Percentiles rank a stretch among this genome's conserved stretches.
phyloP scores from a whole-genome alignment of 2,329 filamentous ascomycete species.

The Epichloe coenophiala region DNA sequence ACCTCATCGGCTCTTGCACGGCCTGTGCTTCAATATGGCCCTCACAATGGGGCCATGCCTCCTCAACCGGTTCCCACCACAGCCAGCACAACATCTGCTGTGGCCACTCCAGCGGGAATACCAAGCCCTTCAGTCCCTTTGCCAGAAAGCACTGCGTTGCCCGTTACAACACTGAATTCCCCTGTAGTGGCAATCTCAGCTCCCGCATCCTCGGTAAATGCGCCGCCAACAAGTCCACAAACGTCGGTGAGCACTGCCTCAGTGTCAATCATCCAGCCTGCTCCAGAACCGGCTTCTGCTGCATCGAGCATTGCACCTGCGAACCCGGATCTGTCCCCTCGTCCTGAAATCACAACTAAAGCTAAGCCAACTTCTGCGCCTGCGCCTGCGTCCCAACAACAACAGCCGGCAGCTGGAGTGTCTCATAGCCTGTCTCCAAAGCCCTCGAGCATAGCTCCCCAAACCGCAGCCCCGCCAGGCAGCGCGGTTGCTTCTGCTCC shows the following conservation, averaged over 20 bases:
- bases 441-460: not conserved
- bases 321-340: constrained; percentile 8
- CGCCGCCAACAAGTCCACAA: not conserved
- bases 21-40: constrained; percentile 52
- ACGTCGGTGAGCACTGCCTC: not conserved
- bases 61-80: constrained; percentile 27
- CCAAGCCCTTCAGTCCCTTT: constrained; percentile 6
- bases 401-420: not conserved
- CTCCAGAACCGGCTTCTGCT: not conserved
- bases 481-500: constrained; percentile 1
- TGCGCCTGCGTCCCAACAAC: not conserved
- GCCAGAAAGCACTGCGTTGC: not conserved
- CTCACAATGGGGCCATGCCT: constrained; percentile 48
- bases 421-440: not conserved
- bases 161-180: not conserved
- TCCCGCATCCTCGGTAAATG: not conserved
- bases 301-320: constrained; percentile 4
- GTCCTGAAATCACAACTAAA: not conserved
- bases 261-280: not conserved
- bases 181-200: not conserved
- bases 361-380: not conserved
- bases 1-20: constrained; percentile 19
- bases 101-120: constrained; percentile 10
- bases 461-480: not conserved
- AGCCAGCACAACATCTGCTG: constrained; percentile 10